phyloP scores from a whole-genome alignment of 345 rosid species.

The Eucalyptus regnans region DNA sequence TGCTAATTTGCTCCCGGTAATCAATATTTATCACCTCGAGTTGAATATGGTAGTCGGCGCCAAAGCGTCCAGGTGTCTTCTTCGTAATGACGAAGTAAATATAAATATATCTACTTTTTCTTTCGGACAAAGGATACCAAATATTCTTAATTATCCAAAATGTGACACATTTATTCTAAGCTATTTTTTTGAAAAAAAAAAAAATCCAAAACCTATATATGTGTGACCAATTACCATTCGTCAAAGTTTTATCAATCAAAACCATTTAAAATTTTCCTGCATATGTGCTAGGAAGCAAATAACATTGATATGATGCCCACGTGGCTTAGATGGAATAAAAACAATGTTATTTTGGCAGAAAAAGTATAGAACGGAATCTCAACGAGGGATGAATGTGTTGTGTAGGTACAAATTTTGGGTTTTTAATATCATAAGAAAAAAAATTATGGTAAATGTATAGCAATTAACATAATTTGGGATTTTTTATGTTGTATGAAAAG shows the following conservation, averaged over 20 bases:
- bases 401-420: accelerated
- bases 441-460: accelerated
- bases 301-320: too few species aligned
- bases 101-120: background rate
- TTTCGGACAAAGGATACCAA: background rate
- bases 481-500: background rate
- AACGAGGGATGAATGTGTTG: too few species aligned
- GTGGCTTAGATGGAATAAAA: too few species aligned
- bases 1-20: background rate
- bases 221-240: background rate
- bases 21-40: background rate
- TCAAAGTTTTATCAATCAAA: too few species aligned
- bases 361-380: too few species aligned
- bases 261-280: background rate
- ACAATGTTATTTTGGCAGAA: accelerated
- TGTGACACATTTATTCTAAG: too few species aligned
- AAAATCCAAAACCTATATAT: background rate
- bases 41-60: background rate
- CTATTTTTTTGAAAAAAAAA: too few species aligned
- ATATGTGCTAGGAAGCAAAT: background rate
- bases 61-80: background rate
- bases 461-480: background rate
- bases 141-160: too few species aligned
- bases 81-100: background rate
- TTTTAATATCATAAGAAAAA: too few species aligned